These are phyloP conservation scores for Flaveria linearis DNA, from an alignment of 129 eudicot species.

Conservation along the genomic window DNA sequence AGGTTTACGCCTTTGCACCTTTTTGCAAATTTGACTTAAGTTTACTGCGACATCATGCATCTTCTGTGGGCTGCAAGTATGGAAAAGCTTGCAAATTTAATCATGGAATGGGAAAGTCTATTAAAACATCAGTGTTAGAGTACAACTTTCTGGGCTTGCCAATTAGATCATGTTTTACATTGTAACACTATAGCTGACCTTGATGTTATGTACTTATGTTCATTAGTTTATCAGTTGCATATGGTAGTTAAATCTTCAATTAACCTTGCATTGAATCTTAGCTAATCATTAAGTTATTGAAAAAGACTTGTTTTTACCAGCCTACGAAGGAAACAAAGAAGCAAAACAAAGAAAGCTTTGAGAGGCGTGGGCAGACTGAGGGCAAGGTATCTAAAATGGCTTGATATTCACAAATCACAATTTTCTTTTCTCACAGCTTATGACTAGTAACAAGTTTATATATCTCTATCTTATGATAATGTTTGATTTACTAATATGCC, in stretches of 20 bases:
- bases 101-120: constrained; percentile 53
- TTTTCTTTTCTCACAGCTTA: no score
- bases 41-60: constrained; percentile 57
- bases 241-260: not conserved
- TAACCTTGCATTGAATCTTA: not conserved
- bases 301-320: not conserved
- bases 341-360: not conserved
- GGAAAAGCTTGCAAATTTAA: constrained; percentile 76
- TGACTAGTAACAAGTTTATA: no score
- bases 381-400: constrained; percentile 62
- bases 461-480: constrained; percentile 13
- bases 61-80: constrained; percentile 79
- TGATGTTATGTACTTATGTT: no score
- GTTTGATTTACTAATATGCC: no score
- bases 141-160: constrained; percentile 89
- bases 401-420: not conserved
- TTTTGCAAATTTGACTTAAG: constrained; percentile 12
- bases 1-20: constrained; percentile 19
- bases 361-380: constrained; percentile 32
- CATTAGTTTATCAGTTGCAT: not conserved
- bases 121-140: constrained; percentile 44
- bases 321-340: not conserved
- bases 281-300: not conserved
- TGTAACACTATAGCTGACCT: not conserved
- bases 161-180: constrained; percentile 61